Percentiles rank a stretch among this genome's conserved stretches.
Evolutionary conservation across 768 basidiomycete species (phyloP).

Genomic region (Amanita pseudoporphyria): DNA sequence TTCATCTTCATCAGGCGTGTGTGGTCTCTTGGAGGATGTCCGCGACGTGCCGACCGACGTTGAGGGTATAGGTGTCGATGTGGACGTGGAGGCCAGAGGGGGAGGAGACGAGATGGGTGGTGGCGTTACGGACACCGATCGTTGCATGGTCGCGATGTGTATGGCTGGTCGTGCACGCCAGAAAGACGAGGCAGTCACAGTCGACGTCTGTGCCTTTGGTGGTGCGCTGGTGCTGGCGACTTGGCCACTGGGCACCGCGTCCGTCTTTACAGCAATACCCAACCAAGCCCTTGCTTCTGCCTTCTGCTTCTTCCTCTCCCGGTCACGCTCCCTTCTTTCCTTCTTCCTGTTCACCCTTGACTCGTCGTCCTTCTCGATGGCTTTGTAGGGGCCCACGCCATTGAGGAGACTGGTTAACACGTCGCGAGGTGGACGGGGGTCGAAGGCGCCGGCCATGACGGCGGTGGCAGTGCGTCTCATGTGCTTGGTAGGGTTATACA

Average conservation of each 20-base stretch:
- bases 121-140: slow-evolving; percentile 68
- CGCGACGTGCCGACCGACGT: slow-evolving; percentile 64
- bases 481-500: slow-evolving; percentile 28
- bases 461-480: slow-evolving; percentile 59
- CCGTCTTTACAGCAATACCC: slow-evolving; percentile 16
- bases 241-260: slow-evolving; percentile 19
- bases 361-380: slow-evolving; percentile 53
- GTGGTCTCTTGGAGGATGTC: slow-evolving; percentile 73
- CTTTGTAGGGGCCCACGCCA: slow-evolving; percentile 58
- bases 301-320: slow-evolving; percentile 33
- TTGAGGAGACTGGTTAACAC: slow-evolving; percentile 74
- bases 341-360: slow-evolving; percentile 43
- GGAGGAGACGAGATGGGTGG: slow-evolving; percentile 44
- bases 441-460: slow-evolving; percentile 70
- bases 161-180: slow-evolving; percentile 68
- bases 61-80: slow-evolving; percentile 69
- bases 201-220: slow-evolving; percentile 16
- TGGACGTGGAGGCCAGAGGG: slow-evolving; percentile 45
- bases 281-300: slow-evolving; percentile 18
- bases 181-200: slow-evolving; percentile 37
- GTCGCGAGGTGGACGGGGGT: slow-evolving; percentile 57
- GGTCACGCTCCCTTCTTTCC: slow-evolving; percentile 43
- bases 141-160: slow-evolving; percentile 58
- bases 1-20: slow-evolving; percentile 60
- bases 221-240: slow-evolving; percentile 21